Evolutionary conservation across 106 monocot species (phyloP).

Genomic region (Triglochin maritima): DNA sequence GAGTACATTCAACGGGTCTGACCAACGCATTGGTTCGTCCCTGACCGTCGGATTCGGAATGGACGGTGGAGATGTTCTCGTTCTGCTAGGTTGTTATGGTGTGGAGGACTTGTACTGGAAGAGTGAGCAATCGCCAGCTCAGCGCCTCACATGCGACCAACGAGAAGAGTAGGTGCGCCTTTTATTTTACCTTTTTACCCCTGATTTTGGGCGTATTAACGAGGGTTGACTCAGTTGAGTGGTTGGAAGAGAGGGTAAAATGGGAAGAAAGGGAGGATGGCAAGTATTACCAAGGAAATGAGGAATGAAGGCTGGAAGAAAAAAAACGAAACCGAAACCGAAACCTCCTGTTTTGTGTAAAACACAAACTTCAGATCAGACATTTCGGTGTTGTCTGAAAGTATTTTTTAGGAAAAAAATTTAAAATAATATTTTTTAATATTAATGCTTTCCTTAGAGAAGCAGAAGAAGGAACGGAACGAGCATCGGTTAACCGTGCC

Average conservation of each 20-base stretch:
- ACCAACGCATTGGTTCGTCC: not conserved
- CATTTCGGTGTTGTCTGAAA: too few relatives aligned
- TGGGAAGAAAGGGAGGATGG: not conserved
- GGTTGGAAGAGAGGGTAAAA: not conserved
- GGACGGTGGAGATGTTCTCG: not conserved
- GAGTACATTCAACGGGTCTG: too few relatives aligned
- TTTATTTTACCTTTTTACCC: too few relatives aligned
- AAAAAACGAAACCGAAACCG: too few relatives aligned
- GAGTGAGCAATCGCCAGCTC: not conserved
- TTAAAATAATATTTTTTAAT: too few relatives aligned
- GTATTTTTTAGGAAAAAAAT: too few relatives aligned
- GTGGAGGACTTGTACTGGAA: not conserved
- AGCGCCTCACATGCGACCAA: slow-evolving; percentile 5
- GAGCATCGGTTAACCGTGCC: too few relatives aligned
- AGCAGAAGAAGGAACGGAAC: too few relatives aligned
- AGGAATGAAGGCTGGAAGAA: too few relatives aligned
- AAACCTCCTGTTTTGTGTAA: too few relatives aligned
- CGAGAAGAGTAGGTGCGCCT: not conserved
- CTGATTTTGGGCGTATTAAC: not conserved
- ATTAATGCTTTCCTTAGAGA: too few relatives aligned
- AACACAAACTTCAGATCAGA: too few relatives aligned
- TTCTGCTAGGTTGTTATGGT: not conserved
- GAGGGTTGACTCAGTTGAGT: not conserved
- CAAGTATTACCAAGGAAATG: not conserved
- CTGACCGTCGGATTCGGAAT: not conserved